Evolutionary conservation across 441 rosid genomes (phyloP), one percentile per base, ranked within the genome.

Genomic region (Eutrema salsugineum): DNA sequence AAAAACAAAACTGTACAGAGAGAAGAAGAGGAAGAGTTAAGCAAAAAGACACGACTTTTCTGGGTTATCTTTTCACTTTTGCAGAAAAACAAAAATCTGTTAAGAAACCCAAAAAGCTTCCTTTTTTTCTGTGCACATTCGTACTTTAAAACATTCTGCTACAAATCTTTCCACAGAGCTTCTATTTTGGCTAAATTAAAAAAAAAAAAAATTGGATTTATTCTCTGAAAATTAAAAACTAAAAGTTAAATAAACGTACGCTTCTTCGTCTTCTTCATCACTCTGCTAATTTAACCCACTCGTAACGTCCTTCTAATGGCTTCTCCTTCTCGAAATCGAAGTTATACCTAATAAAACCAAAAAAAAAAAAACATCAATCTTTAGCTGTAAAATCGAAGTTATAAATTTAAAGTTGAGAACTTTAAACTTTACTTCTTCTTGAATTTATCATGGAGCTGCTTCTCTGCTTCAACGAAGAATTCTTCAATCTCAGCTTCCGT

Each of bases 251-350:
- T 44, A 43, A 42, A 60, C 43, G 30, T 73, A 65, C 17, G n/a
- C 32, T 66, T 54, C 50, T 15, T 56, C 72, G 0, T 56, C 63
- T 11, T 20, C 50, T 3, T 60, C 35, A 4, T 75, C 19, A 68
- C 47, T 77, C 38, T 19, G 68, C 61, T 51, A 87, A 28, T 42
- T 82, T 81, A 48, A 78, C 70, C 97, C 98, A 93, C 79, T 91
- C 82, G 85, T 83, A 91, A 47, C 92, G 91, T 77, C 98, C 98
- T 79, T 89, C 82, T 79, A 87, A 65, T 27, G 98, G 88, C 77
- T 84, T 80, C 75, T 93, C 97, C 83, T 85, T 82, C 68, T 46
- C 83, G 6, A 87, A 72, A 78, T 93, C 98, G 68, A 82, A 93
- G 69, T 93, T 93, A 53, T 91, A 93, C 91, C 98, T 93, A 80